phyloP scores from a whole-genome alignment of 805 yeast species.

The Candida maltosa region DNA sequence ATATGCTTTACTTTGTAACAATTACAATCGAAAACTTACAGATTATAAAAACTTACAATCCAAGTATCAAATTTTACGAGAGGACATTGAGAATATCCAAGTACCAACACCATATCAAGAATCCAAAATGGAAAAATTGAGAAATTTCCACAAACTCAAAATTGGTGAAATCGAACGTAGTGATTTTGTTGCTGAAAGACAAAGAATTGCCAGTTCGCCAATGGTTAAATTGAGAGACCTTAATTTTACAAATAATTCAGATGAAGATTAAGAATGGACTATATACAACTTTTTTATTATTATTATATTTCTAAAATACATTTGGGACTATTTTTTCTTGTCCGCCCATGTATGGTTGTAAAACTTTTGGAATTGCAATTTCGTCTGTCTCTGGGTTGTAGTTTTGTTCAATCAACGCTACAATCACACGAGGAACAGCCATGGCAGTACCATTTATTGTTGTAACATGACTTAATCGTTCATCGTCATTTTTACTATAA shows the following conservation, averaged over 20 bases:
- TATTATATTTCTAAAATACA: conserved; percentile 1
- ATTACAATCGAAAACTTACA: conserved; percentile 21
- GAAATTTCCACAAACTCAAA: conserved; percentile 10
- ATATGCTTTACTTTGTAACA: conserved; percentile 16
- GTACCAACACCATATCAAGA: not conserved
- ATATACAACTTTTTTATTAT: not conserved
- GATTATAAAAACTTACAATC: conserved; percentile 19
- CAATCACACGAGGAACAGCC: conserved; percentile 88
- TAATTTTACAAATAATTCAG: conserved; percentile 6
- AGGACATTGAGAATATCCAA: conserved; percentile 6
- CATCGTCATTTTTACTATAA: conserved; percentile 18
- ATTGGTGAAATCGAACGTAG: conserved; percentile 6
- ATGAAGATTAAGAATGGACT: conserved; percentile 7
- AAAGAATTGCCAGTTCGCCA: conserved; percentile 29
- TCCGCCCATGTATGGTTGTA: conserved; percentile 72
- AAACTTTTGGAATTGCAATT: conserved; percentile 63
- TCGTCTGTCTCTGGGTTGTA: conserved; percentile 57
- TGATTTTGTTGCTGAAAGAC: conserved; percentile 6
- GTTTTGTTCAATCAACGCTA: conserved; percentile 85
- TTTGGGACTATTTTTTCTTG: conserved; percentile 20
- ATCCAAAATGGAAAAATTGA: conserved; percentile 8
- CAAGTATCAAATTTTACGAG: conserved; percentile 17
- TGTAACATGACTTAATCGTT: conserved; percentile 51
- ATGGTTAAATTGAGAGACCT: not conserved
- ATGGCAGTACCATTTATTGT: conserved; percentile 94